Base-by-base conservation (phyloP, 495 filamentous ascomycete species). In the Penicillium waksmanii region DNA sequence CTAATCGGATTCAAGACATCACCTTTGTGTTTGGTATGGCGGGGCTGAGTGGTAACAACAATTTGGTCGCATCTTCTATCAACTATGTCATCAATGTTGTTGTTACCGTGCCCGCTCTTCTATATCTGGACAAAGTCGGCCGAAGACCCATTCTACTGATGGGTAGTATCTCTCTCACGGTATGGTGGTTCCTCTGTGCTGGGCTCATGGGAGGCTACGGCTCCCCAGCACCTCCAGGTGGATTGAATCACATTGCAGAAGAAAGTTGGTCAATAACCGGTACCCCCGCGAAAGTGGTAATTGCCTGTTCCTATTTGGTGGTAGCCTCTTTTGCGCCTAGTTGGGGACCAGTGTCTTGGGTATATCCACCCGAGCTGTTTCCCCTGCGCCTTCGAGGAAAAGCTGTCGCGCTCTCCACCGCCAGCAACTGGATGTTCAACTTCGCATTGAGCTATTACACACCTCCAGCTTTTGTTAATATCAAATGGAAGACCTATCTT, bases 381-480 rank as follows among this genome's bases (percentile, higher is more conserved):
- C 87, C 87, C 0, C 71, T 89, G 19, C 77, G 85, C 31, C 74
- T 88, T 25, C 81, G 87, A 51, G 85, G 84, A 1, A 87, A 88
- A 67, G 87, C 75, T 49, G 85, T 90, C 15, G 87, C 88, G 13
- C 75, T 93, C 11, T 77, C 82, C 42, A 91, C 89, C 0, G 84
- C 88, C 3, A 81, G 80, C 11, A 92, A 91, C 76, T 93, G 89
- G 90, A 80, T 84, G 21, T 92, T 89, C 76, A 92, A 92, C 78
- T 91, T 90, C 67, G 90, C 90, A 0, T 82, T 93, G 13, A 84
- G 85, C n/a, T 91, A 88, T 72, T 93, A 93, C 61, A 87, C 90
- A 3, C 90, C 89, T 2, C 85, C 88, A 0, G 84, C 88, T 1
- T 92, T 93, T 63, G 85, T 77, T 48, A 89, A 82, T 61, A 92